Evolutionary conservation across 148 eudicot species (phyloP), one percentile per base, ranked within the genome.

Genomic region (Chenopodium quinoa): DNA sequence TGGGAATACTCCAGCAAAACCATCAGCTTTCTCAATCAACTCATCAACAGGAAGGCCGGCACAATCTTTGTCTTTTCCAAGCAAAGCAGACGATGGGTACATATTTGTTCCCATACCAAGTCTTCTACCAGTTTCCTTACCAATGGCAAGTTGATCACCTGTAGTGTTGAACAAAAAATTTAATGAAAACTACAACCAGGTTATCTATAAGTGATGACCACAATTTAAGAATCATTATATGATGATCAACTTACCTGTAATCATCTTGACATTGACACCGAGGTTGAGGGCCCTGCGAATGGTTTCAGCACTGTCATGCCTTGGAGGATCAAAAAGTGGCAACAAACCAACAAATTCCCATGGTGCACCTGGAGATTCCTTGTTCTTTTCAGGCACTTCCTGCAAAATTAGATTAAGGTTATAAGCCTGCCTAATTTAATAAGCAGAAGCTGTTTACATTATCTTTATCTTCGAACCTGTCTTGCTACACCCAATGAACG

Each of bases 131-230:
- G 98, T 94, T 88, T 94, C 98, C 86, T 94, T 94, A 76, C 86
- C 97, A 87, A 94, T 94, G 82, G 98, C 97, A 89, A 94, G 97
- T 83, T 93, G 97, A 86, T 93, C 97, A 82, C 97, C 97, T 93
- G 62, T 44, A 62, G 8, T n/a, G 71, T 79, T 56, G 50, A 66
- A 40, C 34, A 27, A 27, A 27, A 27, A 27, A 27, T 27, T 27
- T 27, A 27, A 27, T 27, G 27, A 27, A 27, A 27, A 27, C 27
- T 27, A 27, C 27, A 27, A 27, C 27, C 25, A 64, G 50, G 56
- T 66, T 46, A 44, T 1, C 9, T 50, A 40, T 17, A 44, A 22
- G 27, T 40, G 63, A 67, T 2, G 27, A 19, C 14, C 7, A 69
- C 29, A 48, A 25, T 60, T 9, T 17, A 74, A 37, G 6, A 11